Conservation (phyloP, 2,329 filamentous ascomycete species). For the Hypoxylon sp. region DNA sequence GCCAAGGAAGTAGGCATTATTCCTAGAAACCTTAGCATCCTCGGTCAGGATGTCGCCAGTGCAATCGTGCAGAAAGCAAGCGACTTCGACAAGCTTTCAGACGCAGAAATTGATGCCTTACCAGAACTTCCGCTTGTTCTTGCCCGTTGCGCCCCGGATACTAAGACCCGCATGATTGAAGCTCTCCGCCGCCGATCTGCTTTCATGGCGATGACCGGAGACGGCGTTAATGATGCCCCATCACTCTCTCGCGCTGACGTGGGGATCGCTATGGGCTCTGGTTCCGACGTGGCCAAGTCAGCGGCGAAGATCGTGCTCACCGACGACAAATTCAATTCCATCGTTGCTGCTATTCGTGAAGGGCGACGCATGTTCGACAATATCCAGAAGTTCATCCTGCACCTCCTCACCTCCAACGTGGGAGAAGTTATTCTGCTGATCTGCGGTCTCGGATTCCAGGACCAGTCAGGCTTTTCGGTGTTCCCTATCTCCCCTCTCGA, state of each 20-base stretch:
- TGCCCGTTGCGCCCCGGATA: slow-evolving; percentile 86
- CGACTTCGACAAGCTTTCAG: slow-evolving; percentile 83
- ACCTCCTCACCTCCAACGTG: slow-evolving; percentile 84
- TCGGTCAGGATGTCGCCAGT: slow-evolving; percentile 74
- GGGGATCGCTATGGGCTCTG: slow-evolving; percentile 91
- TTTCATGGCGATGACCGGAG: slow-evolving; percentile 90
- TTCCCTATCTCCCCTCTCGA: slow-evolving; percentile 89
- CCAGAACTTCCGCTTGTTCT: slow-evolving; percentile 84
- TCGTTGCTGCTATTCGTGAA: slow-evolving; percentile 86
- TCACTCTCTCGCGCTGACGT: slow-evolving; percentile 86
- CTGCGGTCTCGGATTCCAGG: slow-evolving; percentile 86
- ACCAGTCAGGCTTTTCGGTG: slow-evolving; percentile 78
- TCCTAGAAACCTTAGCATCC: slow-evolving; percentile 70
- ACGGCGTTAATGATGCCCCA: slow-evolving; percentile 89
- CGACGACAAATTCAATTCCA: slow-evolving; percentile 90
- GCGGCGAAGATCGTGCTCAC: slow-evolving; percentile 86
- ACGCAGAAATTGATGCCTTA: slow-evolving; percentile 81
- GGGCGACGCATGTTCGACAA: slow-evolving; percentile 90
- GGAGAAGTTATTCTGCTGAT: slow-evolving; percentile 86
- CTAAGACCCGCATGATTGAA: slow-evolving; percentile 92
- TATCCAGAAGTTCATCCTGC: slow-evolving; percentile 89
- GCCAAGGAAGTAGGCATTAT: slow-evolving; percentile 85
- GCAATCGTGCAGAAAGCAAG: slow-evolving; percentile 81
- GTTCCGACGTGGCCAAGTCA: slow-evolving; percentile 88
- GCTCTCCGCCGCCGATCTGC: slow-evolving; percentile 82